Conservation (phyloP, 75 land plant genomes). For the Azolla pinnata region DNA sequence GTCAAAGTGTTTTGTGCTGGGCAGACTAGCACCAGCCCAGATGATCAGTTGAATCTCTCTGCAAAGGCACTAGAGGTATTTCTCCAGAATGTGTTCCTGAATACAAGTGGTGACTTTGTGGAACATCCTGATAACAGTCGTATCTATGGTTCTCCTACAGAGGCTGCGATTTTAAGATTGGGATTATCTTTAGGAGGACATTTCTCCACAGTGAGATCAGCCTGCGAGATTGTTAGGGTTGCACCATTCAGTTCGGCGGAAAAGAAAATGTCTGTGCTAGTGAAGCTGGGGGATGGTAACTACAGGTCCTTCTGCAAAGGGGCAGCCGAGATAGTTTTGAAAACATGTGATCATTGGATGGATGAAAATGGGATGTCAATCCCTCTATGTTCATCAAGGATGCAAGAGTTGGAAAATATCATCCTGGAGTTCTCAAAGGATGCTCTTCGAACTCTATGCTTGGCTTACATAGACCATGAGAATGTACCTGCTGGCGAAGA, state of each 20-base stretch:
- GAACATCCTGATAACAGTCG: constrained; percentile 38
- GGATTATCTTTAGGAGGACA: constrained; percentile 73
- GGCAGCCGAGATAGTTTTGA: constrained; percentile 80
- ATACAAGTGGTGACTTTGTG: constrained; percentile 80
- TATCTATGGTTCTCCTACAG: constrained; percentile 76
- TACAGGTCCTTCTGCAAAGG: constrained; percentile 68
- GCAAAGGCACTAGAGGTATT: constrained; percentile 29
- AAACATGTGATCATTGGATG: constrained; percentile 58
- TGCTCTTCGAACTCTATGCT: constrained; percentile 84
- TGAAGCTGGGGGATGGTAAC: constrained; percentile 45
- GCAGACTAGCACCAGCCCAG: no score
- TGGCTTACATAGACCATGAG: constrained; percentile 70
- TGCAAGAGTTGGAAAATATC: constrained; percentile 38
- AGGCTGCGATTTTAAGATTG: constrained; percentile 71
- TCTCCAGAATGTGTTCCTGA: constrained; percentile 56
- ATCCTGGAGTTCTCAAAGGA: constrained; percentile 71
- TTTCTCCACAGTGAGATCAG: constrained; percentile 43
- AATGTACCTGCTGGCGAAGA: constrained; percentile 25
- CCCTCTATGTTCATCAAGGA: constrained; percentile 46
- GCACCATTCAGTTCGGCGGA: constrained; percentile 84
- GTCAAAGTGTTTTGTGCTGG: constrained; percentile 39
- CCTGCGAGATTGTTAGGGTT: constrained; percentile 49
- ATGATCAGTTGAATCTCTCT: no score
- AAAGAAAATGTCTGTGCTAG: constrained; percentile 79
- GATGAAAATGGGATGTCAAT: constrained; percentile 49